Base-by-base conservation (phyloP, 2,329 filamentous ascomycete species). In the Penicillium sp. region DNA sequence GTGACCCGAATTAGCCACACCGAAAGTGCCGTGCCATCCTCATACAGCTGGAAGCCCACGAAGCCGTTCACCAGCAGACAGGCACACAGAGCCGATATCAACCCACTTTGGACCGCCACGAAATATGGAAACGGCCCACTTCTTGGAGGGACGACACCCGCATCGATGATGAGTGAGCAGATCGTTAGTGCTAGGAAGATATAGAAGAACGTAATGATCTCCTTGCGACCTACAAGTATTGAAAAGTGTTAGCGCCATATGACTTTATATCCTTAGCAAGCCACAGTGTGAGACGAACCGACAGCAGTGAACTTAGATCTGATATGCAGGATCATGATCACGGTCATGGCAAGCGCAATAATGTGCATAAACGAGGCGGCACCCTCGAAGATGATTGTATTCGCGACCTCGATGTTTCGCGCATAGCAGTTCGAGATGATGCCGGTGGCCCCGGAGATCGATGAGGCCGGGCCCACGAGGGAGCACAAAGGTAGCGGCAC, bases 281-380 rank as follows among this genome's bases (percentile, higher is more conserved):
- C 13, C 23, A 15, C 15, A 37, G 23, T 34, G 33, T 27, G 36
- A 46, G 37, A 69, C 88, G 52, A 82, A 93, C 90, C 93, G 64
- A 99, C 94, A 66, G 94, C 94, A 18, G 94, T 99, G 74, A 99
- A 99, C 77, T 99, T 99, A 65, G 90, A 93, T 64, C 94, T 85
- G 57, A 99, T 90, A 73, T 99, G 94, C 59, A 99, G 81, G 56
- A 99, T 91, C 94, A 99, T 99, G 66, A 96, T 88, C 7, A 93
- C 89, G 3, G 91, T 95, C 93, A 99, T 97, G 63, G 86, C 79
- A 53, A 99, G 79, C 12, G 93, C 90, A 51, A 89, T 78, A 61
- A 99, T 97, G 74, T 99, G 94, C 77, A 94, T 90, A 68, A 93
- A 91, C 56, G 90, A 90, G 18, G 91, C 86, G 23, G 92, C 94